A percentile compares a stretch with the other conserved stretches of the same genome.
phyloP scores from a whole-genome alignment of 352 stramenopile genomes.

The Pythium dissimile region DNA sequence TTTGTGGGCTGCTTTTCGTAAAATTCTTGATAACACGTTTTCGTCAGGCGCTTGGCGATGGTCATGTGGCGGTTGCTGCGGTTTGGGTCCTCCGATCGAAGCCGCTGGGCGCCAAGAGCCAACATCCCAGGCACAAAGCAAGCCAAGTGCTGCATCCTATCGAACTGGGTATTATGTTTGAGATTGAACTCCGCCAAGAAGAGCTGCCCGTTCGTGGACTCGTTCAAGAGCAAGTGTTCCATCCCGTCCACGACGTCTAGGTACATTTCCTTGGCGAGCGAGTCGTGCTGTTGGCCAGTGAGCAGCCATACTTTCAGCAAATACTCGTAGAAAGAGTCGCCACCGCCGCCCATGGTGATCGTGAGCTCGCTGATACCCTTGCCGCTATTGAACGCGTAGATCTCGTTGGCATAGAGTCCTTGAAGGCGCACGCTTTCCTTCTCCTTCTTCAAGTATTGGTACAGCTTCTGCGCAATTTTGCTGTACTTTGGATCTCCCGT shows the following conservation, averaged over 20 bases:
- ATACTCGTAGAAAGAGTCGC: slow-evolving; percentile 98
- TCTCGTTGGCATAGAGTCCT: slow-evolving; percentile 88
- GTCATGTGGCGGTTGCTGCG: slow-evolving; percentile 77
- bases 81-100: slow-evolving; percentile 28
- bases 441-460: slow-evolving; percentile 16
- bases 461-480: slow-evolving; percentile 62
- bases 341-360: slow-evolving; percentile 91
- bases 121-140: slow-evolving; percentile 95
- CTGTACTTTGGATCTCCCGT: slow-evolving; percentile 72
- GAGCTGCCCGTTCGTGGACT: slow-evolving; percentile 48
- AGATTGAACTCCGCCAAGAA: slow-evolving; percentile 52
- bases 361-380: background rate
- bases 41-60: slow-evolving; percentile 83
- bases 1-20: slow-evolving; percentile 90
- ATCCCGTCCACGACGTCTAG: slow-evolving; percentile 92
- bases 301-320: slow-evolving; percentile 97
- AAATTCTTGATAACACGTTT: slow-evolving; percentile 92
- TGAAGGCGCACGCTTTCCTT: slow-evolving; percentile 43
- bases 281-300: slow-evolving; percentile 68
- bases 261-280: slow-evolving; percentile 82
- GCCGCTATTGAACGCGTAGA: slow-evolving; percentile 29
- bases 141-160: slow-evolving; percentile 95
- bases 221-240: slow-evolving; percentile 83
- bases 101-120: slow-evolving; percentile 64
- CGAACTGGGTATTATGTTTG: slow-evolving; percentile 25